Conservation (phyloP, 2,329 filamentous ascomycete species). For the Xylaria sp. region DNA sequence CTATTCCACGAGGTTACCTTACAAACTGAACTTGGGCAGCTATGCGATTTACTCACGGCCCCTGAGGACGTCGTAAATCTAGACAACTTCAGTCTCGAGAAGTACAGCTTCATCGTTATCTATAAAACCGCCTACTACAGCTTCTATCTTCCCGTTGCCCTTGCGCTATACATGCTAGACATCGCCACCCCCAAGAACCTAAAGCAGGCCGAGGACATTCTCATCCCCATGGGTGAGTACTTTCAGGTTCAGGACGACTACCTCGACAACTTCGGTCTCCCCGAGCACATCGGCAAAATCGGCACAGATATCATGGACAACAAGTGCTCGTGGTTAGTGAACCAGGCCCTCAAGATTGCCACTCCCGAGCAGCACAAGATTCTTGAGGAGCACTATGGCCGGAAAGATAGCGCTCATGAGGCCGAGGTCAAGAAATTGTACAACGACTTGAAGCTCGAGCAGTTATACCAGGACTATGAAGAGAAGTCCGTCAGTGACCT, state of each 20-base stretch:
- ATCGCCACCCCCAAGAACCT: constrained; percentile 88
- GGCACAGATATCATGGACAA: constrained; percentile 99
- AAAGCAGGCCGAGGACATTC: constrained; percentile 84
- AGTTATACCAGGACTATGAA: constrained; percentile 87
- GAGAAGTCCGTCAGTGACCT: constrained; percentile 84
- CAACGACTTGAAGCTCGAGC: constrained; percentile 81
- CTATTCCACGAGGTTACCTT: constrained; percentile 94
- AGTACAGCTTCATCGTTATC: constrained; percentile 98
- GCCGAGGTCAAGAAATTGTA: constrained; percentile 87
- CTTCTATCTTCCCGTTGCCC: constrained; percentile 95
- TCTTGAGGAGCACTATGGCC: constrained; percentile 91
- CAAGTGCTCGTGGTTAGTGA: constrained; percentile 99
- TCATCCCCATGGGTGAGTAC: constrained; percentile 97
- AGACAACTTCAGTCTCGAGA: constrained; percentile 91
- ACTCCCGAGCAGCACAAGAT: constrained; percentile 85
- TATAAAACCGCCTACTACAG: constrained; percentile 99
- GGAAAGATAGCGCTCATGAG: constrained; percentile 85
- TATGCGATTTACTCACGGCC: constrained; percentile 92
- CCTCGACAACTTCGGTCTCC: constrained; percentile 95
- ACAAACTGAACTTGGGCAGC: constrained; percentile 95
- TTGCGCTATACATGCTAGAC: constrained; percentile 84
- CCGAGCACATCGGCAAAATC: constrained; percentile 94
- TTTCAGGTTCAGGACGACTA: constrained; percentile 99
- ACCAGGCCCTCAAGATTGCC: constrained; percentile 83
- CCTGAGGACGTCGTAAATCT: constrained; percentile 93